Evolutionary conservation across 75 land plant genomes (phyloP), one percentile per base, ranked within the genome.

Genomic region (Sequoiadendron giganteum): DNA sequence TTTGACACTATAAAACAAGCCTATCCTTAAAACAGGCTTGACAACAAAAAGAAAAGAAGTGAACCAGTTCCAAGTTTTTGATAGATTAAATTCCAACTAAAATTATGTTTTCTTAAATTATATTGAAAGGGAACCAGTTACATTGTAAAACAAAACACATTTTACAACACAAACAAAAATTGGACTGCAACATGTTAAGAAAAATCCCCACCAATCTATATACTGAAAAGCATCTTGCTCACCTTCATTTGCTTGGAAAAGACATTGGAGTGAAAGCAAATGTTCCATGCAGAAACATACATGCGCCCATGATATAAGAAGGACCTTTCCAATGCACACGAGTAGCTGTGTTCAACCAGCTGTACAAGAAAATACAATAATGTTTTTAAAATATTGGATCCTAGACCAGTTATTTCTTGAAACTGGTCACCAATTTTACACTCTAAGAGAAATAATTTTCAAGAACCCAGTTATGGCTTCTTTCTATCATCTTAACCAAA

Each of bases 211-310:
- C 30, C 48, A 42, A 36, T 65, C 32, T 38, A 11, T 52, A 36
- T 25, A 86, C 86, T 43, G 21, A 14, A 85, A 40, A 19, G 11
- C 2, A 55, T 52, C 6, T 16, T 78, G 47, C 88, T 38, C 56
- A 98, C 99, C 99, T 98, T 98, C 93, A 98, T 93, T 92, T 98
- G 99, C 94, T 98, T 98, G 47, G 99, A 93, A 78, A 98, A 98
- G 2, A 98, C 94, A 91, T 98, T 98, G n/a, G 99, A 98, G 87
- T 98, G 99, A 90, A 98, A 98, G 91, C 99, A 98, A 81, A 98
- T 94, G 87, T 97, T 94, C 96, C 95, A 98, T 86, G 97, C 91
- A 77, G 99, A 98, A 78, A 97, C 94, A 92, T 95, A 98, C 96
- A 98, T 98, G 15, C 99, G 99, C 43, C 99, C 99, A 91, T 98